These are phyloP conservation scores for Beauveria varroae DNA, from an alignment of 2,329 filamentous ascomycete genomes.

Conservation along the genomic window DNA sequence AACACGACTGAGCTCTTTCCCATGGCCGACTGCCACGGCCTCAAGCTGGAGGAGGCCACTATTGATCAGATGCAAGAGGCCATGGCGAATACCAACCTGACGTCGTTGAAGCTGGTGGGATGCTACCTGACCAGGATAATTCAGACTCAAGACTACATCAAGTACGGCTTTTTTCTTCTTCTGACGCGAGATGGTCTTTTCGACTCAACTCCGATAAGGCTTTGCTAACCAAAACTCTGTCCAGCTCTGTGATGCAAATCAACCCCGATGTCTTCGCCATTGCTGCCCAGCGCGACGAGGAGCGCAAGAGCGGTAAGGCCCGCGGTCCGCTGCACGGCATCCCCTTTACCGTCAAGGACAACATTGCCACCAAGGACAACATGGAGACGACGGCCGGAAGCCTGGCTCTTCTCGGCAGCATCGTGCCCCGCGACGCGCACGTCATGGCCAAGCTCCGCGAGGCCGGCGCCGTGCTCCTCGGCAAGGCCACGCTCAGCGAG, in stretches of 20 bases:
- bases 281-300: slow-evolving; percentile 51
- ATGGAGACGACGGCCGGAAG: slow-evolving; percentile 70
- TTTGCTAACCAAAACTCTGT: background rate
- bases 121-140: slow-evolving; percentile 56
- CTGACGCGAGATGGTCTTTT: too few relatives aligned
- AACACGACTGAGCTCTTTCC: slow-evolving; percentile 42
- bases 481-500: slow-evolving; percentile 63
- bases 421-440: slow-evolving; percentile 60
- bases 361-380: slow-evolving; percentile 59
- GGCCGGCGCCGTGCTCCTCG: slow-evolving; percentile 61
- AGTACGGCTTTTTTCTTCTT: slow-evolving; percentile 31
- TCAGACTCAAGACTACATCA: slow-evolving; percentile 58
- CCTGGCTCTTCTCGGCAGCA: slow-evolving; percentile 56
- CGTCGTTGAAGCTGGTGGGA: slow-evolving; percentile 47
- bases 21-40: slow-evolving; percentile 53
- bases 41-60: slow-evolving; percentile 59
- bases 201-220: background rate
- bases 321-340: slow-evolving; percentile 68
- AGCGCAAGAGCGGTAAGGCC: slow-evolving; percentile 47
- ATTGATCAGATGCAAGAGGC: slow-evolving; percentile 59
- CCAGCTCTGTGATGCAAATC: slow-evolving; percentile 49
- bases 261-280: slow-evolving; percentile 62
- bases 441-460: slow-evolving; percentile 54
- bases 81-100: slow-evolving; percentile 47
- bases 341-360: slow-evolving; percentile 69